These are phyloP conservation scores for Podospora comata DNA, from an alignment of 495 filamentous ascomycete species.

Conservation along the genomic window DNA sequence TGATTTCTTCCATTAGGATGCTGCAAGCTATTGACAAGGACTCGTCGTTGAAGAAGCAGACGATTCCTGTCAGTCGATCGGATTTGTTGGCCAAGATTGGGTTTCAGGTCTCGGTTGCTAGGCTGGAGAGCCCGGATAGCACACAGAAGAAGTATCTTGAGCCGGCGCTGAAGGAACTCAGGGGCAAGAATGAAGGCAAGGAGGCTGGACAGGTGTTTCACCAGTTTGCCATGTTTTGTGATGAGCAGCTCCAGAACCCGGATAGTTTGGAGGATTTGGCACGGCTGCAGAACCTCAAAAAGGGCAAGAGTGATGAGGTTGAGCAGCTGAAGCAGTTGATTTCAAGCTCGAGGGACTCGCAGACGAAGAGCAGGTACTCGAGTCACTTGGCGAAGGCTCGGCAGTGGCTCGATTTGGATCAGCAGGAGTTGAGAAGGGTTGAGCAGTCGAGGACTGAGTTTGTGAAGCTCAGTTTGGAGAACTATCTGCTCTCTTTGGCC, in stretches of 20 bases:
- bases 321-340: slow-evolving; percentile 58
- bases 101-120: slow-evolving; percentile 83
- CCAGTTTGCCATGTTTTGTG: slow-evolving; percentile 92
- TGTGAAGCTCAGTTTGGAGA: slow-evolving; percentile 82
- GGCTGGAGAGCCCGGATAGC: slow-evolving; percentile 85
- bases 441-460: slow-evolving; percentile 72
- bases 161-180: slow-evolving; percentile 76
- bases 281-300: slow-evolving; percentile 72
- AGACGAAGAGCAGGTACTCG: slow-evolving; percentile 38
- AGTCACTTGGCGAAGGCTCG: slow-evolving; percentile 59
- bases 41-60: slow-evolving; percentile 63
- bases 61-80: slow-evolving; percentile 68
- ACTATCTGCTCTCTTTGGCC: slow-evolving; percentile 80
- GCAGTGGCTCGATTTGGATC: slow-evolving; percentile 84
- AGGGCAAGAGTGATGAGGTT: slow-evolving; percentile 78
- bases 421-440: slow-evolving; percentile 78
- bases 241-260: slow-evolving; percentile 82
- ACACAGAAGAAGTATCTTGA: slow-evolving; percentile 82
- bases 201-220: slow-evolving; percentile 88
- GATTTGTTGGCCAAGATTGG: slow-evolving; percentile 84
- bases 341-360: slow-evolving; percentile 37
- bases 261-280: slow-evolving; percentile 81
- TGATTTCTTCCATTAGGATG: slow-evolving; percentile 85
- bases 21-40: slow-evolving; percentile 68
- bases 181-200: slow-evolving; percentile 61